Conservation (phyloP, 345 rosid species). For the Salix arbutifolia region DNA sequence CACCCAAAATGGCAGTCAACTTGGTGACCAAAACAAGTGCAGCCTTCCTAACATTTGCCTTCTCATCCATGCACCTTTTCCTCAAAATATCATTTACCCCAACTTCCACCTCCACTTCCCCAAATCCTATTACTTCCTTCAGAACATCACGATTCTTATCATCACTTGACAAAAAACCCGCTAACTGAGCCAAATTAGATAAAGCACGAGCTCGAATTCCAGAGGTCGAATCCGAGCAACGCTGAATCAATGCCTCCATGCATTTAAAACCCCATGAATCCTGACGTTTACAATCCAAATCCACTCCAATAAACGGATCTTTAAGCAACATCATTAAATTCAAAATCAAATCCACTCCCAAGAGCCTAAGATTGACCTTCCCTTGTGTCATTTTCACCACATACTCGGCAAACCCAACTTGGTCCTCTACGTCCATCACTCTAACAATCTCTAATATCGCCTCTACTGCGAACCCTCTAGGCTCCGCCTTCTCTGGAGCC, state of each 20-base stretch:
- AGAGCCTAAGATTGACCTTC: conserved; percentile 57
- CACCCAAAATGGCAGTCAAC: conserved; percentile 58
- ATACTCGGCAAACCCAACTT: conserved; percentile 47
- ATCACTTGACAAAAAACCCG: conserved; percentile 50
- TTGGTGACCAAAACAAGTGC: conserved; percentile 68
- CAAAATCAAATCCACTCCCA: conserved; percentile 79
- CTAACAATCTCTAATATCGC: conserved; percentile 66
- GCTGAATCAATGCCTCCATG: conserved; percentile 59
- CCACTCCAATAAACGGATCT: conserved; percentile 39
- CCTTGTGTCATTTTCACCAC: conserved; percentile 68
- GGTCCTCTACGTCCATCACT: conserved; percentile 52
- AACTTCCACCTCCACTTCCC: conserved; percentile 29
- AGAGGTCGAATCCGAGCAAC: conserved; percentile 60
- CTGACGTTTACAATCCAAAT: conserved; percentile 20
- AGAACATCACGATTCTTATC: conserved; percentile 40
- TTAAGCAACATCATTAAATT: conserved; percentile 45
- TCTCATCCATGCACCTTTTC: conserved; percentile 83
- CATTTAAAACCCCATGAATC: conserved; percentile 58
- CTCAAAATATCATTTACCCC: conserved; percentile 52
- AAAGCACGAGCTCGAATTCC: conserved; percentile 73
- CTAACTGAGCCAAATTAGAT: conserved; percentile 75
- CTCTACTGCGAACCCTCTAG: conserved; percentile 74
- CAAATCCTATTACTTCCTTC: conserved; percentile 52
- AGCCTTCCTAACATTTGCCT: conserved; percentile 77
- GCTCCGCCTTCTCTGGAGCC: conserved; percentile 92